phyloP scores from a whole-genome alignment of 495 filamentous ascomycete species.

The Bacidia gigantensis region DNA sequence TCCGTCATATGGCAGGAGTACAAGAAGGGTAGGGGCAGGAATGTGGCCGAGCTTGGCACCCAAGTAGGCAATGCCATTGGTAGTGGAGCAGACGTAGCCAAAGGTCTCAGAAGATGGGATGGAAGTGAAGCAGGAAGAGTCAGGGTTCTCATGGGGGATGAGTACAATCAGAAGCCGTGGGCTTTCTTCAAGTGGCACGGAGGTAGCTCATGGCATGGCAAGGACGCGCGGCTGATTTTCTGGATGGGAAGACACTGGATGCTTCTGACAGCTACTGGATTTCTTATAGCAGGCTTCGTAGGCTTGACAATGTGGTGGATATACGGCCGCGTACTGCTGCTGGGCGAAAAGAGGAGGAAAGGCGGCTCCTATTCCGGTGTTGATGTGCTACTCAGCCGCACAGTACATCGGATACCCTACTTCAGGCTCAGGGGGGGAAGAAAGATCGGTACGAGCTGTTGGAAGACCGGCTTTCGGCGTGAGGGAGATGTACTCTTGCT shows the following conservation, averaged over 20 bases:
- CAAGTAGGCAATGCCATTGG: slow-evolving; percentile 9
- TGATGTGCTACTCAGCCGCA: not conserved
- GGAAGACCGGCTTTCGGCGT: slow-evolving; percentile 16
- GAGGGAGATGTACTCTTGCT: slow-evolving; percentile 1
- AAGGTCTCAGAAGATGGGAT: slow-evolving; percentile 6
- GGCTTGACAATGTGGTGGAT: slow-evolving; percentile 44
- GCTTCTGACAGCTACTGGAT: slow-evolving; percentile 51
- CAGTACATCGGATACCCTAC: slow-evolving; percentile 6
- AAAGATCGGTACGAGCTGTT: slow-evolving; percentile 11
- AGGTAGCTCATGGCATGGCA: slow-evolving; percentile 65
- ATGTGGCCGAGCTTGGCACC: slow-evolving; percentile 3
- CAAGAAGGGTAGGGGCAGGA: slow-evolving; percentile 24
- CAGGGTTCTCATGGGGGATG: slow-evolving; percentile 40
- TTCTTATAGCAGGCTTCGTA: slow-evolving; percentile 43
- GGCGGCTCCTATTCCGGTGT: slow-evolving; percentile 2
- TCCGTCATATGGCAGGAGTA: slow-evolving; percentile 78
- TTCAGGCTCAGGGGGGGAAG: not conserved
- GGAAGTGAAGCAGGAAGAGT: slow-evolving; percentile 32
- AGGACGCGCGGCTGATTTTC: slow-evolving; percentile 63
- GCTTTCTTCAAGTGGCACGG: slow-evolving; percentile 66
- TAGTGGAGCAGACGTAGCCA: slow-evolving; percentile 3
- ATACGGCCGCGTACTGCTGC: slow-evolving; percentile 35
- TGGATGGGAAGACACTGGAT: slow-evolving; percentile 73
- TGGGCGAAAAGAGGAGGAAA: slow-evolving; percentile 22
- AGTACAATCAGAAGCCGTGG: slow-evolving; percentile 58